Conservation (phyloP, 2,329 filamentous ascomycete genomes). For the Fusarium marasasianum region DNA sequence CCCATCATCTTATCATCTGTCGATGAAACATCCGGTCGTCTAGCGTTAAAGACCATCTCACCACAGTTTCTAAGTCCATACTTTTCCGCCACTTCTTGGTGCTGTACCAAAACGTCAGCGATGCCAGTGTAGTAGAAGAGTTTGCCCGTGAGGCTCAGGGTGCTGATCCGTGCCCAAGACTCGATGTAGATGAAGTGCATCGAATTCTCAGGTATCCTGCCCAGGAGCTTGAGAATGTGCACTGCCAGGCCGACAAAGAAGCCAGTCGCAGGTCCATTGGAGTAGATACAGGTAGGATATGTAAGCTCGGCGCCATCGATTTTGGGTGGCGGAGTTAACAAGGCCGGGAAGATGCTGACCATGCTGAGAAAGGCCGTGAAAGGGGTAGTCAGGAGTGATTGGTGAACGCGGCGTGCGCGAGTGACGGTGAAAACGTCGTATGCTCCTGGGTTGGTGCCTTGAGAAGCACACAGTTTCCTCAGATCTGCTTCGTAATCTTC, state of each 20-base stretch:
- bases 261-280: slow-evolving; percentile 89
- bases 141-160: slow-evolving; percentile 84
- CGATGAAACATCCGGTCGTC: slow-evolving; percentile 40
- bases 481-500: slow-evolving; percentile 60
- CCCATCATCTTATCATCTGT: background rate
- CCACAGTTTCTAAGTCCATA: slow-evolving; percentile 52
- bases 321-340: slow-evolving; percentile 53
- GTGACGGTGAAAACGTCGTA: slow-evolving; percentile 76
- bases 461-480: slow-evolving; percentile 29
- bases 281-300: slow-evolving; percentile 80
- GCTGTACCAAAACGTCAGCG: slow-evolving; percentile 86
- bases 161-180: slow-evolving; percentile 87
- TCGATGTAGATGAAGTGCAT: slow-evolving; percentile 88
- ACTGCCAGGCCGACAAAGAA: slow-evolving; percentile 73
- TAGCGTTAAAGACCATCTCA: slow-evolving; percentile 53
- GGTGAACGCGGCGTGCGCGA: slow-evolving; percentile 83
- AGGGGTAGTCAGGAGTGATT: slow-evolving; percentile 78
- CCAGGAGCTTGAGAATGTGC: slow-evolving; percentile 58
- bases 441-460: slow-evolving; percentile 51
- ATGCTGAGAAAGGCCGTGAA: slow-evolving; percentile 73
- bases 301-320: slow-evolving; percentile 37
- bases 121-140: slow-evolving; percentile 71
- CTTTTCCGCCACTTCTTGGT: slow-evolving; percentile 67
- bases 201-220: slow-evolving; percentile 57
- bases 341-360: slow-evolving; percentile 66